Evolutionary conservation across 2,329 filamentous ascomycete genomes (phyloP).

Genomic region (Amylocarpus encephaloides): DNA sequence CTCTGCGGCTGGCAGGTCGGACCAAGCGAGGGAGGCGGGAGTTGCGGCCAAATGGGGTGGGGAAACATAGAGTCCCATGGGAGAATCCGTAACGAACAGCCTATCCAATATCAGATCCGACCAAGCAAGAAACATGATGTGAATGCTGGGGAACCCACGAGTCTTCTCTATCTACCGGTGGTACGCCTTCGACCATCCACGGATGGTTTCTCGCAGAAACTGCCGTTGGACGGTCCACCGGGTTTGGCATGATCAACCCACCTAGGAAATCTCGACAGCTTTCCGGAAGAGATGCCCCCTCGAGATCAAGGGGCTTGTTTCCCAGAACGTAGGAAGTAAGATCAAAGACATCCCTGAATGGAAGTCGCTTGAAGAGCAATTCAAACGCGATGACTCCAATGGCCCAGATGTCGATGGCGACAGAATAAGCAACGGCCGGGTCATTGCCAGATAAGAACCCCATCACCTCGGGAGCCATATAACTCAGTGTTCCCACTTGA

Average conservation of each 20-base stretch:
- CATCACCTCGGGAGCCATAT: constrained; percentile 13
- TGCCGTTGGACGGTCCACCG: background rate
- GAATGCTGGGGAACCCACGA: background rate
- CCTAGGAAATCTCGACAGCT: background rate
- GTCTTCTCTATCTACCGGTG: background rate
- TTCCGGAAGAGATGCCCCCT: background rate
- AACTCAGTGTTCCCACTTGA: constrained; percentile 6
- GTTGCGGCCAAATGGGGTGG: background rate
- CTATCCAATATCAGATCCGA: background rate
- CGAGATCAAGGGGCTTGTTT: background rate
- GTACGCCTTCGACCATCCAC: background rate
- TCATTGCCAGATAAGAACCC: background rate
- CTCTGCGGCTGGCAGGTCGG: background rate
- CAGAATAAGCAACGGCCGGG: background rate
- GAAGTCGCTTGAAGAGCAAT: background rate
- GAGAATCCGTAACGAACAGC: background rate
- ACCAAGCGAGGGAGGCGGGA: background rate
- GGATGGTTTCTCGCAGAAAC: background rate
- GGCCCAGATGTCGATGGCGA: constrained; percentile 16
- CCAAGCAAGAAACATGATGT: too few relatives aligned
- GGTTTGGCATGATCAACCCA: background rate
- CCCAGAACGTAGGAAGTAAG: background rate
- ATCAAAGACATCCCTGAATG: background rate
- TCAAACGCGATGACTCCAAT: constrained; percentile 1
- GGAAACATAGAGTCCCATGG: background rate